Evolutionary conservation across 2,329 filamentous ascomycete genomes (phyloP), one percentile per base, ranked within the genome.

Genomic region (Cercospora berteroae): DNA sequence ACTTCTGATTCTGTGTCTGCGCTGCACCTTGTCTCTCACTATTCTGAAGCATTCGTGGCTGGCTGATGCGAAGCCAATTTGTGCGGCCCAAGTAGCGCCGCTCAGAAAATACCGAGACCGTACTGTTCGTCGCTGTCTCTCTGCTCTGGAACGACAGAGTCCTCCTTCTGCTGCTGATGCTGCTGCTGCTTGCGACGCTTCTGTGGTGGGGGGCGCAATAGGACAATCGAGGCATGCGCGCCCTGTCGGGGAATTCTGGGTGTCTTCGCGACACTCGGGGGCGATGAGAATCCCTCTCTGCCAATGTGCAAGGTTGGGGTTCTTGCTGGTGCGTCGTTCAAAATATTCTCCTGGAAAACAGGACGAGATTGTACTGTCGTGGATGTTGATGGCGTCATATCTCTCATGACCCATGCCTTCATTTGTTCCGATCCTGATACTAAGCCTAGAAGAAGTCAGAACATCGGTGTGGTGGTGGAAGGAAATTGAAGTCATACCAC

Each of bases 341-440:
- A 25, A 36, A 67, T 67, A 27, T 57, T 61, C 58, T 69, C 67
- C 57, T 66, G 64, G 52, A 42, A 63, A 18, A 63, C 61, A 63
- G 61, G 61, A 42, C 61, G 61, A 39, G 50, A 27, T 23, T 31
- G 50, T n/a, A 8, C 50, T 33, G 18, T 42, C 3, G 36, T 42
- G 36, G 36, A 42, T 42, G 36, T 42, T n/a, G 50, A 39, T 27
- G 48, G n/a, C 29, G 50, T 31, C 48, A 57, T n/a, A 39, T 39
- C 61, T 50, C 48, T 56, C 61, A 57, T 57, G 12, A 63, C 12
- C 27, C 31, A 63, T 29, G 48, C 61, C 48, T 55, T 55, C 61
- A 63, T 56, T 44, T 57, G n/a, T 27, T 39, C 61, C 23, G 44
- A 55, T 25, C 61, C 61, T 63, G 61, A 57, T 56, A 55, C 48